Conservation (phyloP, 768 basidiomycete species). For the Boletus huronensis region DNA sequence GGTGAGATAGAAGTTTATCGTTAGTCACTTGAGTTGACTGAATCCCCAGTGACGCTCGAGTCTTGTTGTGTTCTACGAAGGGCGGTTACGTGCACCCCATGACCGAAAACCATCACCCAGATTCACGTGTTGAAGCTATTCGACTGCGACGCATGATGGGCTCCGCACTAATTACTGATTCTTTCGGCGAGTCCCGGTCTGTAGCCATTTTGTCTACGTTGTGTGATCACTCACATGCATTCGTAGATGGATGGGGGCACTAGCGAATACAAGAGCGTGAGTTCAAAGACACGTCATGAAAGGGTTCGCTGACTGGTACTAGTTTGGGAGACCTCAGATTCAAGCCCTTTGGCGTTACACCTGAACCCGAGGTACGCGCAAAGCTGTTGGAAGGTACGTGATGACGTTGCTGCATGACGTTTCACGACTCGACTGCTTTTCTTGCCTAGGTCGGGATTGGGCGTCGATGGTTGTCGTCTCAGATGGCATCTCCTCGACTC, state of each 20-base stretch:
- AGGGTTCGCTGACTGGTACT: slow-evolving; percentile 5
- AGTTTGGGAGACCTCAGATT: slow-evolving; percentile 88
- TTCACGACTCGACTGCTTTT: background rate
- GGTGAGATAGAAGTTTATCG: slow-evolving; percentile 45
- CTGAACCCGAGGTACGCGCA: slow-evolving; percentile 84
- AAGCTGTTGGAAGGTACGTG: slow-evolving; percentile 68
- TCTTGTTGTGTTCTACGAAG: slow-evolving; percentile 72
- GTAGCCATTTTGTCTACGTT: slow-evolving; percentile 8
- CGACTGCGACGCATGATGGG: slow-evolving; percentile 89
- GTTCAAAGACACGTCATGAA: slow-evolving; percentile 16
- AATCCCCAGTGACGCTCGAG: slow-evolving; percentile 74
- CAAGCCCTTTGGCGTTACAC: slow-evolving; percentile 88
- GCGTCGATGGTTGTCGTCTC: slow-evolving; percentile 87
- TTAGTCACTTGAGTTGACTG: slow-evolving; percentile 9
- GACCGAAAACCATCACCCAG: slow-evolving; percentile 96
- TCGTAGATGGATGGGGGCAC: slow-evolving; percentile 89
- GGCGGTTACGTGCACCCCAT: slow-evolving; percentile 76
- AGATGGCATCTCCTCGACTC: slow-evolving; percentile 87
- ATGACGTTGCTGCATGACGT: background rate
- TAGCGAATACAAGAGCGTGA: slow-evolving; percentile 88
- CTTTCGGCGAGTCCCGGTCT: slow-evolving; percentile 88
- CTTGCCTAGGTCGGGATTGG: slow-evolving; percentile 68
- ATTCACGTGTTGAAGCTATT: slow-evolving; percentile 79
- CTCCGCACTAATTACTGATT: slow-evolving; percentile 84
- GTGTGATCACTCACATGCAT: background rate